A percentile compares a stretch with the other conserved stretches of the same genome.
Conservation (phyloP, 2,329 filamentous ascomycete genomes). For the Xylariaceae sp. region DNA sequence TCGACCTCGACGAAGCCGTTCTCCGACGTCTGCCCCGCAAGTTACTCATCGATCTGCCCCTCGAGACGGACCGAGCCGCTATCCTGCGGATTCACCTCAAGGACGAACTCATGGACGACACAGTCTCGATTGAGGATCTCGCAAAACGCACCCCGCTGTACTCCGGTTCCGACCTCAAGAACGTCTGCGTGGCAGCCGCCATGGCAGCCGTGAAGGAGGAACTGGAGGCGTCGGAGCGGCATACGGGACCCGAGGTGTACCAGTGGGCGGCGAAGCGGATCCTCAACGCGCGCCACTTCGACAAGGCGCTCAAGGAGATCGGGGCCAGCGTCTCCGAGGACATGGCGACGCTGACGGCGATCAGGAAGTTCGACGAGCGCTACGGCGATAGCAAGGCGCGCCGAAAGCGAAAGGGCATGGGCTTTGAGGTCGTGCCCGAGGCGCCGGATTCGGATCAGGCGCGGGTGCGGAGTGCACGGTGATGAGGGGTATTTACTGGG, state of each 20-base stretch:
- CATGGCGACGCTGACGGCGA: constrained; percentile 78
- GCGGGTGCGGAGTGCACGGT: constrained; percentile 33
- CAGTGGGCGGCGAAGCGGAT: constrained; percentile 64
- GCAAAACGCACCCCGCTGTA: constrained; percentile 68
- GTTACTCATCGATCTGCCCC: constrained; percentile 67
- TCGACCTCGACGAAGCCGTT: constrained; percentile 87
- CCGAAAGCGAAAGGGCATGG: constrained; percentile 52
- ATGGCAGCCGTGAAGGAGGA: constrained; percentile 76
- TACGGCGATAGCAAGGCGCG: constrained; percentile 71
- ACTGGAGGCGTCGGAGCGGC: constrained; percentile 37
- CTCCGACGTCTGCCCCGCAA: constrained; percentile 69
- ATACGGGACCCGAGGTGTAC: constrained; percentile 35
- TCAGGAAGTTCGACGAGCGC: constrained; percentile 92
- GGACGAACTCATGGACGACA: constrained; percentile 57
- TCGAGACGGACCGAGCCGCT: constrained; percentile 58
- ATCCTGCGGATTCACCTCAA: constrained; percentile 68
- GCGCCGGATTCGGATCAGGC: constrained; percentile 41
- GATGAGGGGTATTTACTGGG: constrained; percentile 1
- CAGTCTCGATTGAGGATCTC: constrained; percentile 56
- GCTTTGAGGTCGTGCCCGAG: constrained; percentile 49
- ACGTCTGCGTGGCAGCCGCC: constrained; percentile 72
- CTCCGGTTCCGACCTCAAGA: constrained; percentile 79
- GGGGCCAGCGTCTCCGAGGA: constrained; percentile 90
- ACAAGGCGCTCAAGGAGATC: constrained; percentile 80
- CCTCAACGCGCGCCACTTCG: constrained; percentile 68